Conservation (phyloP, 1,139 yeast species). For the Nakaseomyces uthaithaninus region DNA sequence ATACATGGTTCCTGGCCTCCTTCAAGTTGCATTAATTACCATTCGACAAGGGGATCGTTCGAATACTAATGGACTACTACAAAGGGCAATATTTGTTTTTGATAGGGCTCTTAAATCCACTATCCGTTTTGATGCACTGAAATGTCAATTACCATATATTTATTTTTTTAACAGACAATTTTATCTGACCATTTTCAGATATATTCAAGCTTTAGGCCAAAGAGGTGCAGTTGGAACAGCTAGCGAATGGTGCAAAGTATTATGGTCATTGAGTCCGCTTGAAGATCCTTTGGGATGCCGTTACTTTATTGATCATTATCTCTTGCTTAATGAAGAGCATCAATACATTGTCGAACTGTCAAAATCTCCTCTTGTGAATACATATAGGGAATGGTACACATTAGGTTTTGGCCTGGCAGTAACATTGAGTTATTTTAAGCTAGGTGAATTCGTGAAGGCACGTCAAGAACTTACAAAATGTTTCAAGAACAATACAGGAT, state of each 20-base stretch:
- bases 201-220: constrained; percentile 62
- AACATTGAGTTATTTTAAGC: constrained; percentile 49
- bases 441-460: constrained; percentile 40
- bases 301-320: constrained; percentile 73
- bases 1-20: constrained; percentile 68
- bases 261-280: constrained; percentile 62
- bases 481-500: constrained; percentile 49
- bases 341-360: constrained; percentile 51
- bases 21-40: constrained; percentile 70
- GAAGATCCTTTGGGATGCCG: constrained; percentile 84
- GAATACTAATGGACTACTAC: constrained; percentile 61
- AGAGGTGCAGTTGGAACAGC: constrained; percentile 76
- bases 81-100: constrained; percentile 68
- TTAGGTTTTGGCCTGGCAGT: constrained; percentile 66
- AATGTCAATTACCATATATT: constrained; percentile 68
- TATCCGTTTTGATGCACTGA: constrained; percentile 48
- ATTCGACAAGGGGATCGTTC: constrained; percentile 68
- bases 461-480: constrained; percentile 42
- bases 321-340: constrained; percentile 59
- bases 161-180: constrained; percentile 69
- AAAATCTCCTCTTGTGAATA: constrained; percentile 46
- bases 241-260: constrained; percentile 59
- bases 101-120: constrained; percentile 53
- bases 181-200: constrained; percentile 64
- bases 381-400: constrained; percentile 60